Evolutionary conservation across 2,329 filamentous ascomycete species (phyloP).

Genomic region (Calonectria ilicicola): DNA sequence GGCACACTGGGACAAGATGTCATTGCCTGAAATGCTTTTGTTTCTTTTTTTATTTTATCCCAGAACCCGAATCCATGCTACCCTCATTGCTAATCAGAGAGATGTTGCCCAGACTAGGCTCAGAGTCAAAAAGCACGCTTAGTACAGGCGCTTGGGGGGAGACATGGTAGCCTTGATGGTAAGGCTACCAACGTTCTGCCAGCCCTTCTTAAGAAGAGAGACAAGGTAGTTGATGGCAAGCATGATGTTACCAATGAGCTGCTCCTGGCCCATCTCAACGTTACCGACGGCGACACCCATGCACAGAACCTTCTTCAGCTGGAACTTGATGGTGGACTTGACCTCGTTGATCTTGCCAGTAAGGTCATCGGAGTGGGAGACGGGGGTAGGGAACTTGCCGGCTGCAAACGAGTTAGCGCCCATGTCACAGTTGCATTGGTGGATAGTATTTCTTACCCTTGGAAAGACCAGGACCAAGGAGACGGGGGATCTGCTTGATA

Average conservation of each 20-base stretch:
- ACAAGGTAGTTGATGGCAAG: conserved; percentile 99
- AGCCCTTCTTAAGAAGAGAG: conserved; percentile 99
- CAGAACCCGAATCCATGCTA: conserved; percentile 34
- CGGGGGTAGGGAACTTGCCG: conserved; percentile 99
- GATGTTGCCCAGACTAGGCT: conserved; percentile 33
- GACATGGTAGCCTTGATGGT: conserved; percentile 99
- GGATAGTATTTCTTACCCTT: conserved; percentile 73
- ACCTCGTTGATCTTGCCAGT: conserved; percentile 97
- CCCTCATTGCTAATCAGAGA: conserved; percentile 34
- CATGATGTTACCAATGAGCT: conserved; percentile 99
- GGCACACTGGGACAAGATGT: neutral
- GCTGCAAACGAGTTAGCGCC: conserved; percentile 63
- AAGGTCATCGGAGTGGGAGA: conserved; percentile 97
- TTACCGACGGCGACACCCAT: conserved; percentile 99
- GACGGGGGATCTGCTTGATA: conserved; percentile 99
- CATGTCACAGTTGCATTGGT: neutral
- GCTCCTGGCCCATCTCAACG: conserved; percentile 96
- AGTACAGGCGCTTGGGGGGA: conserved; percentile 98
- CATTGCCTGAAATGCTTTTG: conserved; percentile 34
- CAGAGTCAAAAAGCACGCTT: conserved; percentile 56
- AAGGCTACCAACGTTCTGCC: conserved; percentile 99
- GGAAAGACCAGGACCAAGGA: conserved; percentile 97
- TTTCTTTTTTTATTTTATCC: conserved; percentile 21
- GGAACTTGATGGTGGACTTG: conserved; percentile 99
- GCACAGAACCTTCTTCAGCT: conserved; percentile 99